Conservation (phyloP, 2,329 filamentous ascomycete genomes). For the Penicillium psychrosexuale region DNA sequence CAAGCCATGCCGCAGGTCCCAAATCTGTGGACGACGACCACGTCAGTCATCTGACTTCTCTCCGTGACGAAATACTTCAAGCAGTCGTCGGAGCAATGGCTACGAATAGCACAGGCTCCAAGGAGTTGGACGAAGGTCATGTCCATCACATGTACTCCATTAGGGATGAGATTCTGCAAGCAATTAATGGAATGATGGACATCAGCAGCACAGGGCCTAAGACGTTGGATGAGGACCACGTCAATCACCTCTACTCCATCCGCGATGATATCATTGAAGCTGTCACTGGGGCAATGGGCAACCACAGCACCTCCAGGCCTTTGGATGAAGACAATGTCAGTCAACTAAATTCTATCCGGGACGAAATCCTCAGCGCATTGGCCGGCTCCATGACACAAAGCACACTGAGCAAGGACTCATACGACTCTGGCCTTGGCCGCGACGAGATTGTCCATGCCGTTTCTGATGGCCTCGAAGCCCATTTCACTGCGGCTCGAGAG, state of each 20-base stretch:
- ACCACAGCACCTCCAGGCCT: conserved; percentile 10
- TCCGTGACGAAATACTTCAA: conserved; percentile 33
- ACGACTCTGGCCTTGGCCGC: conserved; percentile 46
- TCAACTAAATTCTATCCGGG: conserved; percentile 30
- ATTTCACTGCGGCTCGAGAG: conserved; percentile 51
- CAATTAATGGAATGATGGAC: conserved; percentile 42
- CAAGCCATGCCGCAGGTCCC: conserved; percentile 21
- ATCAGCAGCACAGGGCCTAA: background rate
- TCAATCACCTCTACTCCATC: conserved; percentile 10
- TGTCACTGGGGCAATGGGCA: conserved; percentile 8
- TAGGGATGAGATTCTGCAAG: conserved; percentile 60
- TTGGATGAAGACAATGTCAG: conserved; percentile 28
- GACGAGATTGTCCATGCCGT: conserved; percentile 60
- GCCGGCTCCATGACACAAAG: conserved; percentile 32
- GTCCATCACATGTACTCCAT: conserved; percentile 7
- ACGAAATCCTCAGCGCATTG: conserved; percentile 36
- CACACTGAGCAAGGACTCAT: conserved; percentile 30
- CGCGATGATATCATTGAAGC: conserved; percentile 29
- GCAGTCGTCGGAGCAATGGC: conserved; percentile 27
- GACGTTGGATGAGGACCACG: conserved; percentile 12
- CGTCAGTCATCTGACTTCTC: conserved; percentile 16
- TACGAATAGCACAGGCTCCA: conserved; percentile 19
- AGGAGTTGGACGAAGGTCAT: conserved; percentile 16
- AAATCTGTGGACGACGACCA: conserved; percentile 22
- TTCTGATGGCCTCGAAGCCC: conserved; percentile 54